These are phyloP conservation scores for Nowakowskiella sp. DNA, from an alignment of 192 early-diverging fungal species.

Conservation along the genomic window DNA sequence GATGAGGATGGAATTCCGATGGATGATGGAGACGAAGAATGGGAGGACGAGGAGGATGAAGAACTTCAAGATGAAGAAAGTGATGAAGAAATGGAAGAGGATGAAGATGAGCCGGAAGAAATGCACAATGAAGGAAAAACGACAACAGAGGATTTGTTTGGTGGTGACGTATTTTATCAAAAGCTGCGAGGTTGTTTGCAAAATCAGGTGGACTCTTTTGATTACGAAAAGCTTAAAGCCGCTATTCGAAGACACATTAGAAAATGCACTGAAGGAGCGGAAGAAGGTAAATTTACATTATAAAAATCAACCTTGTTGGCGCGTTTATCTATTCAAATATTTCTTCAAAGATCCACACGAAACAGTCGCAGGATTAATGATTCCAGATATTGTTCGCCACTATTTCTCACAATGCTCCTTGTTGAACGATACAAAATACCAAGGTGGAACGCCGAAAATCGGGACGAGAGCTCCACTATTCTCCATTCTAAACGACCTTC, in stretches of 20 bases:
- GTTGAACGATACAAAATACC: slow-evolving; percentile 27
- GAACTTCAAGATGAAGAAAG: slow-evolving; percentile 11
- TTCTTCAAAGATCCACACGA: slow-evolving; percentile 58
- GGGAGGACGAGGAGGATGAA: slow-evolving; percentile 22
- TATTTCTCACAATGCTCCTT: slow-evolving; percentile 28
- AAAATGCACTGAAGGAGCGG: too few relatives aligned
- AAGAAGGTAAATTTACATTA: too few relatives aligned
- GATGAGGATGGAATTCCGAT: slow-evolving; percentile 4
- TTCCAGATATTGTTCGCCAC: slow-evolving; percentile 42
- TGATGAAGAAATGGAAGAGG: slow-evolving; percentile 1
- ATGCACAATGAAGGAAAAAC: slow-evolving; percentile 11
- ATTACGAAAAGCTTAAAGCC: too few relatives aligned
- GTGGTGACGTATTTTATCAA: slow-evolving; percentile 20
- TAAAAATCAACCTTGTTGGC: too few relatives aligned
- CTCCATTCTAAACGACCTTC: slow-evolving; percentile 45
- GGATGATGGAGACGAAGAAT: slow-evolving; percentile 11
- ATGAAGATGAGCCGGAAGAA: slow-evolving; percentile 22
- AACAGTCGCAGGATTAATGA: slow-evolving; percentile 42
- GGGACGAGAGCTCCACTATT: slow-evolving; percentile 51
- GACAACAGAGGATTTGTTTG: slow-evolving; percentile 13
- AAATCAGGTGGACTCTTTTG: too few relatives aligned
- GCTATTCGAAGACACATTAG: too few relatives aligned
- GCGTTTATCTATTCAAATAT: slow-evolving; percentile 37
- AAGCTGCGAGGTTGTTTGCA: not conserved
- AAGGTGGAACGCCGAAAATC: slow-evolving; percentile 21